Evolutionary conservation across 2,329 filamentous ascomycete species (phyloP), one percentile per base, ranked within the genome.

Genomic region (Pezicula radicicola): DNA sequence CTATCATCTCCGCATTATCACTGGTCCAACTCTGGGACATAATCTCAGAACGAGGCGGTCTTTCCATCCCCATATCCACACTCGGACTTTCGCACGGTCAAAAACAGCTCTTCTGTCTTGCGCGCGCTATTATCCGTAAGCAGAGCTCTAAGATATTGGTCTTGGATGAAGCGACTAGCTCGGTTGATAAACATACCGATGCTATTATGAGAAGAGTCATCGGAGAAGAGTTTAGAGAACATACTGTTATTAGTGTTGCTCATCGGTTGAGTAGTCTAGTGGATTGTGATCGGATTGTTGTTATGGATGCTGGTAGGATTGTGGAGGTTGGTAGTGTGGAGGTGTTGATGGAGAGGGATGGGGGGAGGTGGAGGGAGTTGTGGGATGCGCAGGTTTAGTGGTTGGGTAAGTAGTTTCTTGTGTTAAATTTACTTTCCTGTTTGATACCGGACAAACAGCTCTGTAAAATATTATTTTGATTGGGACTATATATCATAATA

Each of bases 1-100:
- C 96, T 59, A 87, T 97, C 43, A 96, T 93, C 67, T 83, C 81
- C 3, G 88, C 89, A 0, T 81, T 97, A 2, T 84, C 88, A 51
- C 84, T 90, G 18, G 92, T 97, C 12, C 91, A 41, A 15, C 45
- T 52, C 13, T 53, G 47, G 41, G 33, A 33, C 36, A 28, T 40
- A 9, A 27, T 50, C 28, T 40, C 10, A 12, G 21, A 12, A 15
- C 50, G 39, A 3, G 51, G 51, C 16, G 51, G 51, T 12, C 21
- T 53, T 6, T 33, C 46, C 35, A 16, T 39, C 16, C 12, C 28
- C 3, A 72, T 84, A 58, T 68, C 70, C 10, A 68, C 74, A 2
- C 71, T 77, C 5, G 94, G 91, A 0, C 92, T 97, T 69, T 77
- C 73, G 4, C 75, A 78, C 33, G 85, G 85, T 0, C 84, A 88